These are phyloP conservation scores for Phyllosticta capitalensis DNA, from an alignment of 2,329 filamentous ascomycete species.

Conservation along the genomic window DNA sequence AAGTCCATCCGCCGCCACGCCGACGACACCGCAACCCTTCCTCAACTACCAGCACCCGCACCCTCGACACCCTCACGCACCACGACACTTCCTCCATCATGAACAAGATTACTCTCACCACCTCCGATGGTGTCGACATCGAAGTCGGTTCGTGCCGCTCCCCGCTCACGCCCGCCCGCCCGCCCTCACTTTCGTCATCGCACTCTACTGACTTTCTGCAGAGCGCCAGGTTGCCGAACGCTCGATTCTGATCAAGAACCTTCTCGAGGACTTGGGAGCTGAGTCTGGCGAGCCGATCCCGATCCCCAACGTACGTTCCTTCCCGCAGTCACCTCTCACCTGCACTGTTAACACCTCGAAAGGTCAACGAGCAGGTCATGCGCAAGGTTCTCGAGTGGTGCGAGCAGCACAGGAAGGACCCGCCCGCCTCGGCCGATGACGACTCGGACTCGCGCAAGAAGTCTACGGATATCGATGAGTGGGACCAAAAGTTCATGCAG, in stretches of 20 bases:
- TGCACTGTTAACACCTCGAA: conserved; percentile 19
- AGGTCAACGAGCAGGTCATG: conserved; percentile 84
- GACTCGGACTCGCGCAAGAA: conserved; percentile 93
- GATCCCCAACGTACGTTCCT: conserved; percentile 62
- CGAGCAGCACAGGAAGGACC: conserved; percentile 85
- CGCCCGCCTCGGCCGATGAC: conserved; percentile 71
- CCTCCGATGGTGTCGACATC: conserved; percentile 38
- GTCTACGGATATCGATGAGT: conserved; percentile 98
- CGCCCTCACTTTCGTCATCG: neutral
- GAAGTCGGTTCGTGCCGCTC: conserved; percentile 25
- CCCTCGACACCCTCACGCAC: conserved; percentile 1
- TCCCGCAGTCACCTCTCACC: neutral
- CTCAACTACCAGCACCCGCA: conserved; percentile 1
- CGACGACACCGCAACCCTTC: neutral
- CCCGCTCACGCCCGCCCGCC: neutral
- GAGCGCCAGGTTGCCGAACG: conserved; percentile 82
- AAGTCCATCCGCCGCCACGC: conserved; percentile 4
- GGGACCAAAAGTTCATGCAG: conserved; percentile 99
- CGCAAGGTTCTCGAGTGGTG: conserved; percentile 98
- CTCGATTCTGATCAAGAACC: conserved; percentile 93
- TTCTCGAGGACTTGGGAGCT: conserved; percentile 84
- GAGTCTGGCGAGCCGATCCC: conserved; percentile 62
- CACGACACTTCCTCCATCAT: conserved; percentile 15
- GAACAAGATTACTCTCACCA: conserved; percentile 34
- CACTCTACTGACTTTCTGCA: conserved; percentile 11